A percentile compares a stretch with the other conserved stretches of the same genome.
Evolutionary conservation across 495 filamentous ascomycete species (phyloP).

Genomic region (Massariosphaeria phaeospora): DNA sequence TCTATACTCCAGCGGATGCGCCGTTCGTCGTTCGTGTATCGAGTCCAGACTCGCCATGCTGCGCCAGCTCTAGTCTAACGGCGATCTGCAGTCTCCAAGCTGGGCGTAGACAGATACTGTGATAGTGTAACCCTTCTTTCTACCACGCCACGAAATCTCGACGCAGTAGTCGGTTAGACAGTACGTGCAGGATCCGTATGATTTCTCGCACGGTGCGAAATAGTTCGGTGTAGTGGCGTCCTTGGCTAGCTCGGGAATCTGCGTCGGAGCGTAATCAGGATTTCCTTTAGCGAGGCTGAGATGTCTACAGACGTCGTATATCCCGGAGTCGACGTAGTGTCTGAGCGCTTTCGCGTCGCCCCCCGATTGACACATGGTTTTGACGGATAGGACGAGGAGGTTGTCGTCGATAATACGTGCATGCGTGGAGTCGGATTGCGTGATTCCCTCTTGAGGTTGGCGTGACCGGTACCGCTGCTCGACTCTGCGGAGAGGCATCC

Average conservation of each 20-base stretch:
- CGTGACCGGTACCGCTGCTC: not conserved
- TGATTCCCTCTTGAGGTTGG: slow-evolving; percentile 3
- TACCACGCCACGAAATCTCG: slow-evolving; percentile 22
- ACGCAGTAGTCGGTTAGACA: slow-evolving; percentile 23
- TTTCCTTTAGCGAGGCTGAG: slow-evolving; percentile 7
- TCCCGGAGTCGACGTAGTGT: slow-evolving; percentile 7
- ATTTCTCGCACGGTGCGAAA: slow-evolving; percentile 18
- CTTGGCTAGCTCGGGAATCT: slow-evolving; percentile 22
- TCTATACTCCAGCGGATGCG: slow-evolving; percentile 10
- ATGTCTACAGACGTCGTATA: slow-evolving; percentile 7
- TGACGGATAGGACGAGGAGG: slow-evolving; percentile 15
- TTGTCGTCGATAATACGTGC: slow-evolving; percentile 17
- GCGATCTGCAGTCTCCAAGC: slow-evolving; percentile 21
- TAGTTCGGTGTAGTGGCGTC: slow-evolving; percentile 3
- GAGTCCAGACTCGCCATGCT: not conserved
- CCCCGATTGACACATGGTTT: slow-evolving; percentile 10
- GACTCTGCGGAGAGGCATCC: slow-evolving; percentile 13
- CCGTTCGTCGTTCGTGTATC: slow-evolving; percentile 11
- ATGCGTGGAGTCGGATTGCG: slow-evolving; percentile 7
- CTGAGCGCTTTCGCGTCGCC: slow-evolving; percentile 14
- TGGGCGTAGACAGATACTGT: slow-evolving; percentile 14
- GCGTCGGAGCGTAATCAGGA: not conserved
- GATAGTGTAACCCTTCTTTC: slow-evolving; percentile 16
- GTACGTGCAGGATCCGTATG: slow-evolving; percentile 19
- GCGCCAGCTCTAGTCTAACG: slow-evolving; percentile 22